Evolutionary conservation across 2,329 filamentous ascomycete species (phyloP), one percentile per base, ranked within the genome.

Genomic region (Fusarium concolor): DNA sequence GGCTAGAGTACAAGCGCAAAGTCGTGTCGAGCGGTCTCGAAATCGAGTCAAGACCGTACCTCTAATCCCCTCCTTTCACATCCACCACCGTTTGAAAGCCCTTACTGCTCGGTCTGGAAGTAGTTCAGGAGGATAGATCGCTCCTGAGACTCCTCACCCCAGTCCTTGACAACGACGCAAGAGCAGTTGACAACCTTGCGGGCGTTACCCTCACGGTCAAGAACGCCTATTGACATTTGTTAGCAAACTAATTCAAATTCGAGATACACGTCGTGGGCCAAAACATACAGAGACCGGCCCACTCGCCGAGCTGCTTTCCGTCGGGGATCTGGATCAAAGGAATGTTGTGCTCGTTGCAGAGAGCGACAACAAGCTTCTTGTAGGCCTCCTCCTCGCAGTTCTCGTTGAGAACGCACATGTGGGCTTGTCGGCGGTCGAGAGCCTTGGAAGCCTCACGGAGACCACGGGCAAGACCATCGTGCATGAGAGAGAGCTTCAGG

Each of bases 181-280:
- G 95, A 98, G 94, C 96, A 99, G 92, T 99, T 99, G 87, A 99
- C 96, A 76, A 99, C 95, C 92, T 99, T 99, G 86, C 96, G 93
- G 79, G 96, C 94, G 86, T 99, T 99, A 79, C 96, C 96, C 87
- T 99, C 96, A 81, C 96, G 95, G 88, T 99, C 96, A 79, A 99
- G 90, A 77, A 97, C 94, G 87, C 95, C 95, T 97, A 56, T 52
- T 49, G 56, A 50, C 43, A 9, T 17, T 44, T 58, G 69, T 81
- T 79, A 82, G 79, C 58, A 71, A 35, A 47, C 47, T 33, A 24
- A 53, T 24, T 56, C 56, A 29, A 31, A 20, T 18, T n/a, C 12
- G 10, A 29, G 10, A 22, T 39, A 49, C n/a, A 52, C 5, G 22
- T 33, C 26, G 17, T 17, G 5, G 18, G 17, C 37, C 26, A 44